A percentile compares a stretch with the other conserved stretches of the same genome.
Evolutionary conservation across 495 filamentous ascomycete genomes (phyloP).

Genomic region (Penicillium nucicola): DNA sequence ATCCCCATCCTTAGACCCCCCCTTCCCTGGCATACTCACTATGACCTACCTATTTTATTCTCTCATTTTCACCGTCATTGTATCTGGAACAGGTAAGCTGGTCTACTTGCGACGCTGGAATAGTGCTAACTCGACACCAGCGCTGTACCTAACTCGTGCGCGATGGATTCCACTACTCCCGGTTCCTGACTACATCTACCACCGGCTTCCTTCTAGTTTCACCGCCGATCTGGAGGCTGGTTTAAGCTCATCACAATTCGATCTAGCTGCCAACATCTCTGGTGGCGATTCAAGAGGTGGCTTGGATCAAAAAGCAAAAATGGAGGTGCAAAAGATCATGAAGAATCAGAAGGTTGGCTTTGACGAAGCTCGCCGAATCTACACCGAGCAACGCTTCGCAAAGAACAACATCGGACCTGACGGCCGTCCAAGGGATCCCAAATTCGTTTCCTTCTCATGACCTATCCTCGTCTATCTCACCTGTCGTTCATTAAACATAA

Average conservation of each 20-base stretch:
- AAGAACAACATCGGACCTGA: slow-evolving; percentile 86
- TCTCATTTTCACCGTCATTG: slow-evolving; percentile 59
- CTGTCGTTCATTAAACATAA: neutral
- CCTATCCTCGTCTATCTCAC: neutral
- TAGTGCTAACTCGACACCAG: slow-evolving; percentile 32
- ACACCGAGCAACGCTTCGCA: slow-evolving; percentile 77
- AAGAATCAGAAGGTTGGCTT: slow-evolving; percentile 70
- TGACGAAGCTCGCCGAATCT: slow-evolving; percentile 85
- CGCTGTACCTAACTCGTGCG: slow-evolving; percentile 74
- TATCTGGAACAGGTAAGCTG: slow-evolving; percentile 56
- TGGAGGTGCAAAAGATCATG: slow-evolving; percentile 85
- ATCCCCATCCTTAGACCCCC: neutral
- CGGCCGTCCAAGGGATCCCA: slow-evolving; percentile 85
- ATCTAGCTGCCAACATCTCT: slow-evolving; percentile 73
- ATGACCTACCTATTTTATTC: slow-evolving; percentile 78
- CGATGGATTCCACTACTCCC: slow-evolving; percentile 67
- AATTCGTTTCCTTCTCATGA: slow-evolving; percentile 90
- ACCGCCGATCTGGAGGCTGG: slow-evolving; percentile 79
- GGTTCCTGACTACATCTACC: slow-evolving; percentile 64
- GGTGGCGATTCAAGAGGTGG: slow-evolving; percentile 73
- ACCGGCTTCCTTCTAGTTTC: slow-evolving; percentile 71
- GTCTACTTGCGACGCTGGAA: neutral
- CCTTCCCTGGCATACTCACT: slow-evolving; percentile 14
- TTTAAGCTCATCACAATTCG: slow-evolving; percentile 75
- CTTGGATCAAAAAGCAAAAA: slow-evolving; percentile 74